These are phyloP conservation scores for Trametes coccinea DNA, from an alignment of 768 basidiomycete species.

Conservation along the genomic window DNA sequence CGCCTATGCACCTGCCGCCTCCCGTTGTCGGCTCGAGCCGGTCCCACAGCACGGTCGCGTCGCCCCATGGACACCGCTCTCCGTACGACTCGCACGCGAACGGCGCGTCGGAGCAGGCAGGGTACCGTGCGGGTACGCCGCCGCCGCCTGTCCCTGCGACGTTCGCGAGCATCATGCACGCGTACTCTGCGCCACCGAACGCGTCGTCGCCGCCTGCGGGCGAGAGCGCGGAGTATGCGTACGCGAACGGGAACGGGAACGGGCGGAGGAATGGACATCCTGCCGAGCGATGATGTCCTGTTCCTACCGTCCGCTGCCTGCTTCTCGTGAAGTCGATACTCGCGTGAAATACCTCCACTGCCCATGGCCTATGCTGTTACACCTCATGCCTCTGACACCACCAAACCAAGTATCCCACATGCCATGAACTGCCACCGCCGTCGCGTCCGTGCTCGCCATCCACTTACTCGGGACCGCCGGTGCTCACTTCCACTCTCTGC, in stretches of 20 bases:
- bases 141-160: conserved; percentile 47
- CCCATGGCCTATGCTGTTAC: neutral
- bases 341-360: too few species aligned
- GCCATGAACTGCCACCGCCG: neutral
- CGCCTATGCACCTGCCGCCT: conserved; percentile 18
- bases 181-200: conserved; percentile 48
- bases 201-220: conserved; percentile 30
- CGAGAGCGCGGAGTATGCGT: conserved; percentile 32
- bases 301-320: neutral
- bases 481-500: neutral
- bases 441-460: neutral
- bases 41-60: conserved; percentile 22
- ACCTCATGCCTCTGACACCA: neutral
- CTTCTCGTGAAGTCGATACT: neutral
- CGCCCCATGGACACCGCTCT: conserved; percentile 31
- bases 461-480: neutral
- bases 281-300: conserved; percentile 7
- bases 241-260: conserved; percentile 23
- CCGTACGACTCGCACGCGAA: conserved; percentile 24
- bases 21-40: conserved; percentile 13
- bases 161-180: conserved; percentile 71
- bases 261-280: conserved; percentile 22
- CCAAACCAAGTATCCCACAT: too few species aligned
- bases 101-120: neutral
- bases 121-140: conserved; percentile 19